Evolutionary conservation across 2,329 filamentous ascomycete genomes (phyloP), one percentile per base, ranked within the genome.

Genomic region (Aspergillus sergii): DNA sequence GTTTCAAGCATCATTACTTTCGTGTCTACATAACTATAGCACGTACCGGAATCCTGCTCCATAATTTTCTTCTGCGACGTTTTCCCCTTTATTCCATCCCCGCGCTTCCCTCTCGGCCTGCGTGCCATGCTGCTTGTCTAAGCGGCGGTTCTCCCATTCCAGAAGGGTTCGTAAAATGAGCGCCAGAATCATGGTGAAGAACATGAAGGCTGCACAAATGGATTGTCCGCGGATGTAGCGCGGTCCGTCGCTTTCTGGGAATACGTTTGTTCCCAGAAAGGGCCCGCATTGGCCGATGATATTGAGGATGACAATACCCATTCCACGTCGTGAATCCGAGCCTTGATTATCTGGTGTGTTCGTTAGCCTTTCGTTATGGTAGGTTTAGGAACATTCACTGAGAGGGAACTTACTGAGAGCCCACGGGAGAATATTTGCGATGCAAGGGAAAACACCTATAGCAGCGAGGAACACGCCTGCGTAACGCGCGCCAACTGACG

Each of bases 241-340:
- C 12, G 84, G 84, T 12, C 73, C 76, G 51, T 85, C 81, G 8
- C 63, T 72, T 16, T 75, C 70, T 0, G 88, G 88, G 67, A 90
- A 91, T 10, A 90, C 69, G 54, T 88, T 84, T 3, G 88, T 90
- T 4, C 88, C 89, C 7, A 90, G 73, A 16, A 90, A 76, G 2
- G 88, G 87, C 0, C 87, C 87, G 64, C 85, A 89, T 78, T 96
- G 92, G 1, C 92, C 94, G 16, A 97, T 84, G 41, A 93, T 72
- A 76, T 97, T 90, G 55, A 89, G 78, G n/a, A 91, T 82, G 10
- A 89, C 86, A 58, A 92, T 89, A 4, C 84, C 84, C 2, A 85
- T 85, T 5, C 89, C 90, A 2, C 89, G 84, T 55, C 89, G 87
- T 2, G 88, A 89, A 71, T 90, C 88, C 43, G 82, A 86, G 16